Conservation (phyloP, 2,329 filamentous ascomycete species). For the Hansfordia pulvinata region DNA sequence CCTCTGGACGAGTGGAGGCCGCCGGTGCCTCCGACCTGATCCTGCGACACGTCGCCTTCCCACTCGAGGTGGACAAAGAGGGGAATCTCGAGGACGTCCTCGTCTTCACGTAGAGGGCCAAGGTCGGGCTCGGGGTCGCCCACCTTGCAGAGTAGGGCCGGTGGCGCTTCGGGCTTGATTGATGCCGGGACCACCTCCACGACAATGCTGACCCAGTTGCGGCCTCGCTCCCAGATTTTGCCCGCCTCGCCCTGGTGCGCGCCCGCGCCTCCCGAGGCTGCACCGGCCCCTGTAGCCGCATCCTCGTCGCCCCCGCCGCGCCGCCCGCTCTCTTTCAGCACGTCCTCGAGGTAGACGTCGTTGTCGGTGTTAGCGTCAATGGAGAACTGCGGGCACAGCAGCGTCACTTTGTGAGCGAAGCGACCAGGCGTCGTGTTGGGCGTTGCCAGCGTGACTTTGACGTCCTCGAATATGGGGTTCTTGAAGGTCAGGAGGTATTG, state of each 20-base stretch:
- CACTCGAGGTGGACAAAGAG: constrained; percentile 89
- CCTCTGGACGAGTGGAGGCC: no score
- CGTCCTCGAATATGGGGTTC: constrained; percentile 86
- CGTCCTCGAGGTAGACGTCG: constrained; percentile 73
- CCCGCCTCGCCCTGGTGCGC: constrained; percentile 63
- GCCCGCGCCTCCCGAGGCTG: constrained; percentile 22
- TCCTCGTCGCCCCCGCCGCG: constrained; percentile 23
- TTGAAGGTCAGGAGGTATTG: constrained; percentile 85
- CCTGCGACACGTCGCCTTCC: constrained; percentile 53
- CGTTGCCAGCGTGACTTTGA: constrained; percentile 78
- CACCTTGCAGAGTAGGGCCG: constrained; percentile 11
- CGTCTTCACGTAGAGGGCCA: constrained; percentile 39
- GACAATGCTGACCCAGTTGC: constrained; percentile 92
- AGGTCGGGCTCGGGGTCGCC: constrained; percentile 24
- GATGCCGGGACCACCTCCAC: constrained; percentile 70
- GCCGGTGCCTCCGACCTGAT: no score
- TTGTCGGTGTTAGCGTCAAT: constrained; percentile 84
- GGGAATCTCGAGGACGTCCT: constrained; percentile 71
- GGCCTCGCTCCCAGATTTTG: constrained; percentile 88
- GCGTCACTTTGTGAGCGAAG: constrained; percentile 69
- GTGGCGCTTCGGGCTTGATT: constrained; percentile 25
- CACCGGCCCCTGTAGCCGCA: constrained; percentile 12
- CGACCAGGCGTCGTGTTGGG: constrained; percentile 66
- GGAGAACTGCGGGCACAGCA: constrained; percentile 88
- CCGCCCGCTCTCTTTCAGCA: constrained; percentile 44